Base-by-base conservation (phyloP, 2,329 filamentous ascomycete genomes). In the Chaetomium strumarium region DNA sequence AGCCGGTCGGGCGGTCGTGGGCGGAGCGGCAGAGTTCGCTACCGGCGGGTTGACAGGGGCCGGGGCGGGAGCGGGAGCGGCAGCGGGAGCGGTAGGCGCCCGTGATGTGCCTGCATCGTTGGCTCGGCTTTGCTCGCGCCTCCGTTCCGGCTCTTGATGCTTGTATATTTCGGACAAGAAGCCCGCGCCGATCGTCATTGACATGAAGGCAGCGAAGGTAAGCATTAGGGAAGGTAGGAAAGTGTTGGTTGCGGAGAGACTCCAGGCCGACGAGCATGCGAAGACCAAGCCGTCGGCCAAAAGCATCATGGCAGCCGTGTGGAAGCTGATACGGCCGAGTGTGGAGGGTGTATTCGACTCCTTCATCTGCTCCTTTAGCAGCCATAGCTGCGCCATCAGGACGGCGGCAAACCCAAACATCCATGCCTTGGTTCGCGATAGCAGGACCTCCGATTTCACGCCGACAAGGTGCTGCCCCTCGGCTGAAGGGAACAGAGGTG, bases 341-440 rank as follows among this genome's bases (percentile, higher is more conserved):
- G 83, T 86, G 0, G 83, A 86, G 2, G 84, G 84, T 8, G 84
- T 86, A 43, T 75, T 83, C 1, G 82, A 79, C 62, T 85, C 82
- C 58, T 78, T 79, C 72, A 85, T 83, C 67, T 87, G 84, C 43
- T 73, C 67, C 62, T 84, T 83, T 50, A 85, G 71, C 4, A 86
- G 72, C 57, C 77, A 74, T 34, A 84, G 75, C 66, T 87, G 83
- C n/a, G 69, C 74, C 55, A 81, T 76, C 33, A 84, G 69, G n/a
- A 84, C 66, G 16, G 74, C 65, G 2, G 79, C 77, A 54, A 81
- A 78, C 3, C 74, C 65, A 24, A 84, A 69, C 30, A 85, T 70
- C 74, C 80, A 84, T n/a, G 73, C 71, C 54, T 81, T 82, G 44
- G 82, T 74, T 49, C 75, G 72, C 58, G 76, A 70, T 20, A 82